These are phyloP conservation scores for Bipolaris oryzae DNA, from an alignment of 2,329 filamentous ascomycete species.

Conservation along the genomic window DNA sequence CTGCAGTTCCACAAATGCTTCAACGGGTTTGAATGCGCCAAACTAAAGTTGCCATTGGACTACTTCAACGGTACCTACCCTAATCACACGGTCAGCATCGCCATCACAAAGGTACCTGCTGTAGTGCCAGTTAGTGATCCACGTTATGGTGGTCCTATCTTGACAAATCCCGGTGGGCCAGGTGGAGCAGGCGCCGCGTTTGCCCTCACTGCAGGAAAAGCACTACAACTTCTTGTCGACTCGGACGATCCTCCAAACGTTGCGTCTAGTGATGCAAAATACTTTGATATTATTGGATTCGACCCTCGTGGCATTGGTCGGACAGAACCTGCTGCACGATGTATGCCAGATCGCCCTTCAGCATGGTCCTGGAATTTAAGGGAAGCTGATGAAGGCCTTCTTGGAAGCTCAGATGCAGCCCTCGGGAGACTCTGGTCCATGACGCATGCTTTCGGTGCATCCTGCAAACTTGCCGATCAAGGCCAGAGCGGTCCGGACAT, in stretches of 20 bases:
- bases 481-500: slow-evolving; percentile 44
- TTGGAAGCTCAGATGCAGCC: slow-evolving; percentile 51
- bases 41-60: slow-evolving; percentile 44
- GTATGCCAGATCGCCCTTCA: slow-evolving; percentile 40
- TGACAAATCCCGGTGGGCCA: slow-evolving; percentile 55
- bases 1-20: slow-evolving; percentile 43
- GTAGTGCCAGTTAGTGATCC: slow-evolving; percentile 44
- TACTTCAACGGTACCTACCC: slow-evolving; percentile 47
- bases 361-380: slow-evolving; percentile 48
- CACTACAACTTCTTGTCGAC: slow-evolving; percentile 41
- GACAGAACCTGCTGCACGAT: slow-evolving; percentile 44
- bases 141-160: slow-evolving; percentile 50
- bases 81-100: slow-evolving; percentile 37
- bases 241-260: slow-evolving; percentile 18
- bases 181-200: slow-evolving; percentile 50
- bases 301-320: slow-evolving; percentile 52
- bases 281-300: slow-evolving; percentile 54
- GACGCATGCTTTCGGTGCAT: slow-evolving; percentile 44
- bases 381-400: slow-evolving; percentile 45
- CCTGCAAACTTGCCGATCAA: slow-evolving; percentile 33
- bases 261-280: slow-evolving; percentile 34
- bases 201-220: slow-evolving; percentile 29
- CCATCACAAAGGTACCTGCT: slow-evolving; percentile 41
- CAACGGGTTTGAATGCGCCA: slow-evolving; percentile 42
- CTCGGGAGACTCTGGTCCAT: slow-evolving; percentile 52